Conservation (phyloP, 1,139 yeast genomes). For the Candida glucosophila region DNA sequence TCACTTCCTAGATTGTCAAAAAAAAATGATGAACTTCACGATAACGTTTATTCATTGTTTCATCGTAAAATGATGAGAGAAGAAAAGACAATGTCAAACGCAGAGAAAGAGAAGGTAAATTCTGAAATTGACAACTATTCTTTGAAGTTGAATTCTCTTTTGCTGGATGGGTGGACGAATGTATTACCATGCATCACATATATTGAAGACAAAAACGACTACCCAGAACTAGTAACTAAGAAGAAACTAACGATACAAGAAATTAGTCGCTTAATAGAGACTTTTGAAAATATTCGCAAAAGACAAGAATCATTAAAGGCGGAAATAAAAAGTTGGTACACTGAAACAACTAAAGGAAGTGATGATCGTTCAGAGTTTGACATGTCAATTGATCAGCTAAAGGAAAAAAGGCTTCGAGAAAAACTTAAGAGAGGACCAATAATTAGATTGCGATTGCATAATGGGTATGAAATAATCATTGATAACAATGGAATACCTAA, state of each 20-base stretch:
- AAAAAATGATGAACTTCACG: conserved; percentile 34
- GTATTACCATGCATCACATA: conserved; percentile 45
- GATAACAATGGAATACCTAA: conserved; percentile 25
- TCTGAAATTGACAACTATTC: conserved; percentile 45
- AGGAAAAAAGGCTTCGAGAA: conserved; percentile 12
- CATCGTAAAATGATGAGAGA: conserved; percentile 61
- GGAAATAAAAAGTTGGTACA: conserved; percentile 18
- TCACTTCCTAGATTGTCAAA: conserved; percentile 14
- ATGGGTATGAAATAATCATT: conserved; percentile 21
- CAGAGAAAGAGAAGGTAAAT: conserved; percentile 43
- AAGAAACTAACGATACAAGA: conserved; percentile 43
- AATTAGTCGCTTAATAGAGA: conserved; percentile 36
- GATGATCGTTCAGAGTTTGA: conserved; percentile 13
- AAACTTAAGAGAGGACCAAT: conserved; percentile 15
- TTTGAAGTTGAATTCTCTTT: conserved; percentile 35
- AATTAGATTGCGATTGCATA: conserved; percentile 18
- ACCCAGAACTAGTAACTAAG: conserved; percentile 42
- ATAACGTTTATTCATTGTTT: conserved; percentile 36
- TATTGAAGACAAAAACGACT: conserved; percentile 39
- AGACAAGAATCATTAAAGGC: conserved; percentile 18
- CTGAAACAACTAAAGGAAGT: conserved; percentile 6
- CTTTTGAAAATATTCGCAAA: conserved; percentile 38
- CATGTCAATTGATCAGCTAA: conserved; percentile 12
- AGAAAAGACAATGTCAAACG: conserved; percentile 53
- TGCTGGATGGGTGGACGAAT: conserved; percentile 48